A percentile compares a stretch with the other conserved stretches of the same genome.
Evolutionary conservation across 768 basidiomycete genomes (phyloP).

Genomic region (Tricholoma hemisulphureum): DNA sequence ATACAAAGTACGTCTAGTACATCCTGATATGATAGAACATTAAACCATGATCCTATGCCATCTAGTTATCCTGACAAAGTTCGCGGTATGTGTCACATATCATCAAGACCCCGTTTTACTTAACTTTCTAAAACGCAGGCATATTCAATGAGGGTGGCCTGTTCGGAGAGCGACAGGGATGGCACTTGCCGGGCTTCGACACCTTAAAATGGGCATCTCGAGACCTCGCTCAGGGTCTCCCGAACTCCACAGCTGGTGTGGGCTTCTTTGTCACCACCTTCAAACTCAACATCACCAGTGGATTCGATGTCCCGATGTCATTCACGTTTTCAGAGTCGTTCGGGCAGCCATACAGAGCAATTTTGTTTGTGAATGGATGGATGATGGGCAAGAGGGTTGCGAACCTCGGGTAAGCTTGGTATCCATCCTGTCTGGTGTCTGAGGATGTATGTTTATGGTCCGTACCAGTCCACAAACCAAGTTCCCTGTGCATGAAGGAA

Average conservation of each 20-base stretch:
- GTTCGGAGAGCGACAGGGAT: conserved; percentile 67
- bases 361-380: conserved; percentile 85
- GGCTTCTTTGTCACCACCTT: conserved; percentile 84
- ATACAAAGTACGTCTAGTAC: conserved; percentile 46
- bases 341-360: conserved; percentile 66
- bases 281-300: conserved; percentile 54
- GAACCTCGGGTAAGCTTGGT: conserved; percentile 56
- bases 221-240: conserved; percentile 58
- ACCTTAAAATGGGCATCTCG: conserved; percentile 58
- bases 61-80: conserved; percentile 73
- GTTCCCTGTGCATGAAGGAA: conserved; percentile 84
- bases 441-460: neutral
- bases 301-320: conserved; percentile 66
- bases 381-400: conserved; percentile 82
- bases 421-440: neutral
- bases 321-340: conserved; percentile 64
- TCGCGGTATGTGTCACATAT: conserved; percentile 33
- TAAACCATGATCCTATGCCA: neutral
- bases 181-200: conserved; percentile 74
- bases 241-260: conserved; percentile 57
- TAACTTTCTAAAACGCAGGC: conserved; percentile 27
- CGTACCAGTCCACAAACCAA: conserved; percentile 63
- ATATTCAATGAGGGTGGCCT: conserved; percentile 73
- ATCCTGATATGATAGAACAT: neutral
- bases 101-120: neutral